These are phyloP conservation scores for Elsinoe necatrix DNA, from an alignment of 2,329 filamentous ascomycete species.

Conservation along the genomic window DNA sequence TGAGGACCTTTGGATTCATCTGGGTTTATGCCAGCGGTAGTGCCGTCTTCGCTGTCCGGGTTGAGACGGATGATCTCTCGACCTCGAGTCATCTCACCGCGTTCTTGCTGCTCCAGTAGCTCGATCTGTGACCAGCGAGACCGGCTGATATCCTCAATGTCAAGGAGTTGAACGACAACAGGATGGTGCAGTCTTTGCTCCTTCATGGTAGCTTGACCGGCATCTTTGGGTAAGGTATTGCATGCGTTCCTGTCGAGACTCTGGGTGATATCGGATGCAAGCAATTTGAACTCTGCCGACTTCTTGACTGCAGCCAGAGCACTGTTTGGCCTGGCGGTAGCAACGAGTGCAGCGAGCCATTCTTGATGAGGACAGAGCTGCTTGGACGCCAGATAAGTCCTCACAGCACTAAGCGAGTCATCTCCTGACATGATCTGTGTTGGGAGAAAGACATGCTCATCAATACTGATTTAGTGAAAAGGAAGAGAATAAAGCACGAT, in stretches of 20 bases:
- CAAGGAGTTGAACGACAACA: conserved; percentile 71
- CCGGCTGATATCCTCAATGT: conserved; percentile 72
- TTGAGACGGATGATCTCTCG: conserved; percentile 72
- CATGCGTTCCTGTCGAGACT: conserved; percentile 39
- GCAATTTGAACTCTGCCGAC: conserved; percentile 70
- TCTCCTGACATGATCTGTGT: not conserved
- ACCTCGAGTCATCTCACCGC: conserved; percentile 66
- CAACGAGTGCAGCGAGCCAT: conserved; percentile 58
- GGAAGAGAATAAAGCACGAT: too few species aligned
- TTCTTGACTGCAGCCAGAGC: conserved; percentile 65
- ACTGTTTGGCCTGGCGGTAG: conserved; percentile 45
- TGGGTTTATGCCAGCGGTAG: conserved; percentile 13
- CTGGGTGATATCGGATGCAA: conserved; percentile 66
- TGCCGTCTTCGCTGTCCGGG: conserved; percentile 39
- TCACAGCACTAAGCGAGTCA: not conserved
- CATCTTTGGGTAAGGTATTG: conserved; percentile 49
- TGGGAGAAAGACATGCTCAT: not conserved
- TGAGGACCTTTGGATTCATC: conserved; percentile 51
- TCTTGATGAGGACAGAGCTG: conserved; percentile 46
- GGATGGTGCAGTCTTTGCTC: conserved; percentile 52
- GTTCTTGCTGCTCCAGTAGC: conserved; percentile 62
- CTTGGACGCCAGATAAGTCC: conserved; percentile 40
- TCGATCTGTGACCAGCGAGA: conserved; percentile 85
- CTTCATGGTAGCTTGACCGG: conserved; percentile 46
- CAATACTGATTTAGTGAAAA: not conserved